Evolutionary conservation across 2,329 filamentous ascomycete species (phyloP).

Genomic region (Xylaria hypoxylon): DNA sequence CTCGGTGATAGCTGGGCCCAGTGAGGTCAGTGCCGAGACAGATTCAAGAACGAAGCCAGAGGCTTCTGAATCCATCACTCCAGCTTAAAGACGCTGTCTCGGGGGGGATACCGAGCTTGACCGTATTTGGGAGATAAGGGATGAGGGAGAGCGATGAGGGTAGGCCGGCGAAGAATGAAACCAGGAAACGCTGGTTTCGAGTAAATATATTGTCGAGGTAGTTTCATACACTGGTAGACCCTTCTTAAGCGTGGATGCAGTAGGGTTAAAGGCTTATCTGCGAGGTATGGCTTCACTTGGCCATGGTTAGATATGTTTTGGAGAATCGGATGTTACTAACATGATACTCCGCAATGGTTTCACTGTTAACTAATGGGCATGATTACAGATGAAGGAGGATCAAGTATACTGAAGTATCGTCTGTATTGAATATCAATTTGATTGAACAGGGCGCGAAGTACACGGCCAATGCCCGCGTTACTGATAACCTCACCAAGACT

Average conservation of each 20-base stretch:
- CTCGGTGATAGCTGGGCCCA: constrained; percentile 4
- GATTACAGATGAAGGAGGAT: neutral
- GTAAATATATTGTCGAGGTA: neutral
- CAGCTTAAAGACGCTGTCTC: constrained; percentile 15
- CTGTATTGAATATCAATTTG: neutral
- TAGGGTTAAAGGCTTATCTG: neutral
- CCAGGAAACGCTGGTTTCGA: neutral
- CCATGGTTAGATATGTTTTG: neutral
- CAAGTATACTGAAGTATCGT: neutral
- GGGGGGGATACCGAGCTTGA: neutral
- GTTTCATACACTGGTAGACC: neutral
- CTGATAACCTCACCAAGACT: neutral
- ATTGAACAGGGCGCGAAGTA: neutral
- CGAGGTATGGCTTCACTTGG: too few species aligned
- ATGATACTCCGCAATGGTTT: neutral
- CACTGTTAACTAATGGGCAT: neutral
- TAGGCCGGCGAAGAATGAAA: neutral
- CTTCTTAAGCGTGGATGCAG: neutral
- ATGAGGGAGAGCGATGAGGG: too few species aligned
- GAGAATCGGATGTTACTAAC: neutral
- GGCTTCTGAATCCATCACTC: constrained; percentile 20
- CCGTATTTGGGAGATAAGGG: too few species aligned
- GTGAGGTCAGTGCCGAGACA: constrained; percentile 11
- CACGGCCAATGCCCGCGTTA: neutral
- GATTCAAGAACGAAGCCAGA: constrained; percentile 12